Percentiles rank a stretch among this genome's conserved stretches.
These are phyloP conservation scores for Pichia kudriavzevii DNA, from an alignment of 1,139 yeast genomes.

Conservation along the genomic window DNA sequence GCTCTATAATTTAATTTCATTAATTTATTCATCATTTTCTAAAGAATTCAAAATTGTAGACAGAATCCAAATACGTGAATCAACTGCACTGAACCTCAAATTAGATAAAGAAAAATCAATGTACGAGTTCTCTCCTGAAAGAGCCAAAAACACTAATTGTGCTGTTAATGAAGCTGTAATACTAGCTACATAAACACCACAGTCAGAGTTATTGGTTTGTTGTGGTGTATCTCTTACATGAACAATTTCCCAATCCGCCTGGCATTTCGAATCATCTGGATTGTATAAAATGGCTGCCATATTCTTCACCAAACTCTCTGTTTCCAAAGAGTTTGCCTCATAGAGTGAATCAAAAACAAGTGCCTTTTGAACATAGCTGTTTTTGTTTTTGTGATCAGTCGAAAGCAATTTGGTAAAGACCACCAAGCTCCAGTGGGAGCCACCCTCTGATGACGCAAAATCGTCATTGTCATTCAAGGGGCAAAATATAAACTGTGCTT, in stretches of 20 bases:
- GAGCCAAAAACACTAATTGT: constrained; percentile 28
- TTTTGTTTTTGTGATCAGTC: constrained; percentile 17
- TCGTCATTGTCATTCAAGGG: constrained; percentile 50
- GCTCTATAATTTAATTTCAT: too few relatives aligned
- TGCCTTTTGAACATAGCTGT: constrained; percentile 24
- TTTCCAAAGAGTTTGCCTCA: constrained; percentile 33
- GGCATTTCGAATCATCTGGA: constrained; percentile 8
- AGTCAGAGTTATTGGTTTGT: constrained; percentile 68
- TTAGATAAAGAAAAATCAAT: constrained; percentile 30
- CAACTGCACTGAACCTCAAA: constrained; percentile 33
- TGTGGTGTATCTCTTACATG: constrained; percentile 47
- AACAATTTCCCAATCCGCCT: constrained; percentile 8
- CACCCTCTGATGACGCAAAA: constrained; percentile 40
- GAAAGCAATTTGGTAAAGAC: constrained; percentile 31
- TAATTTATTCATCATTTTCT: constrained; percentile 10
- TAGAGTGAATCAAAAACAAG: constrained; percentile 41
- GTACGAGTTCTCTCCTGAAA: constrained; percentile 17
- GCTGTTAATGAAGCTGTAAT: constrained; percentile 36
- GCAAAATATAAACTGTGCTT: constrained; percentile 38
- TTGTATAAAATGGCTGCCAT: constrained; percentile 28
- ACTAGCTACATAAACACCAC: constrained; percentile 65
- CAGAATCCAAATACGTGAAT: constrained; percentile 38
- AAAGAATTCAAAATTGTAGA: constrained; percentile 29
- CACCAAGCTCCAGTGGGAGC: constrained; percentile 50
- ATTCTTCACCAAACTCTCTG: constrained; percentile 29